These are phyloP conservation scores for Castanea sativa DNA, from an alignment of 306 rosid species.

Conservation along the genomic window DNA sequence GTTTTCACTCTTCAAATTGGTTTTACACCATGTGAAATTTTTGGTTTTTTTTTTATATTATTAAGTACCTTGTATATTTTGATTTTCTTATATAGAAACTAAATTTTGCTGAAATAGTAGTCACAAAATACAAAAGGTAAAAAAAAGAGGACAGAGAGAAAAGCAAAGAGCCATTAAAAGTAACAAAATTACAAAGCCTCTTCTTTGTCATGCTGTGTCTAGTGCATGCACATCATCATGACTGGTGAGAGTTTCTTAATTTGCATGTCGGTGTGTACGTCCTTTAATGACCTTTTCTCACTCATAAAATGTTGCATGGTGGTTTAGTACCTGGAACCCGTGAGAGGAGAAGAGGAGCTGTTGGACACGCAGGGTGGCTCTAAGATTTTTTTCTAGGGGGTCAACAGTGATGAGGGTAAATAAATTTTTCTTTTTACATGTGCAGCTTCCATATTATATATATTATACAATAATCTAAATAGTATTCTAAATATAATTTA, in stretches of 20 bases:
- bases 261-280: slow-evolving; percentile 35
- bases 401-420: no score
- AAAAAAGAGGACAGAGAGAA: slow-evolving; percentile 10
- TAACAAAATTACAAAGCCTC: slow-evolving; percentile 48
- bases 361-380: no score
- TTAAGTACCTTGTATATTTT: slow-evolving; percentile 1
- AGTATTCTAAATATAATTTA: no score
- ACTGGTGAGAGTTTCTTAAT: slow-evolving; percentile 40
- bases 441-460: no score
- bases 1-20: no score
- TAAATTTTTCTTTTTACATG: no score
- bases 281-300: no score
- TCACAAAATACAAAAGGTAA: slow-evolving; percentile 1
- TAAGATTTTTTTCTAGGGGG: fast-evolving
- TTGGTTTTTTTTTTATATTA: neutral
- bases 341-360: no score
- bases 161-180: slow-evolving; percentile 42
- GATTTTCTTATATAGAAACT: neutral
- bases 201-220: slow-evolving; percentile 29
- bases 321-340: no score
- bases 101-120: slow-evolving; percentile 20
- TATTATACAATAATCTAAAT: no score
- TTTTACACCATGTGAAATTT: neutral
- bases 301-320: no score
- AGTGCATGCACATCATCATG: slow-evolving; percentile 62